Conservation (phyloP, 345 rosid genomes). For the Syzygium aqueum region DNA sequence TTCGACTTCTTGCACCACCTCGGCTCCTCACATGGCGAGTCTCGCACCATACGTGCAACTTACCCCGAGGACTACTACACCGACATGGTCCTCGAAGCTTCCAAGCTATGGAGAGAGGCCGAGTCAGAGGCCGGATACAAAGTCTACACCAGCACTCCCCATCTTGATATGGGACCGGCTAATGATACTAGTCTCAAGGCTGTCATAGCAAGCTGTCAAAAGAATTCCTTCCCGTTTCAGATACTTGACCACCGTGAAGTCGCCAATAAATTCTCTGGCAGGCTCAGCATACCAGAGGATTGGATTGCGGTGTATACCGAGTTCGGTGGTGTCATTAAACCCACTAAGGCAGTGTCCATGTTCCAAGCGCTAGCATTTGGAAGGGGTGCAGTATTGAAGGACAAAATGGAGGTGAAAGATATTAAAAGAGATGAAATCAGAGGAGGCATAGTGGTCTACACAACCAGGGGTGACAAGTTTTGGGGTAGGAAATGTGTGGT, state of each 20-base stretch:
- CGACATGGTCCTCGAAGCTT: constrained; percentile 40
- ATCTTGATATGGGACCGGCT: constrained; percentile 63
- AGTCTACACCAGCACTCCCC: constrained; percentile 65
- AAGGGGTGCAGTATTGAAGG: constrained; percentile 55
- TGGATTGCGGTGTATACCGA: constrained; percentile 55
- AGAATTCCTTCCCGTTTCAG: constrained; percentile 20
- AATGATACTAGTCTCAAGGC: constrained; percentile 34
- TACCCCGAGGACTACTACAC: constrained; percentile 77
- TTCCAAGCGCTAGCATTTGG: constrained; percentile 53
- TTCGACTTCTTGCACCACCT: constrained; percentile 85
- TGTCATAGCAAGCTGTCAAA: constrained; percentile 34
- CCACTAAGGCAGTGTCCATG: constrained; percentile 92
- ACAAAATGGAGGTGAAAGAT: constrained; percentile 42
- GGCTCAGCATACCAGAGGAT: constrained; percentile 46
- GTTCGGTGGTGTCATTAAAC: constrained; percentile 72
- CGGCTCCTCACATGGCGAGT: constrained; percentile 96
- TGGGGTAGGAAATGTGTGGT: constrained; percentile 61
- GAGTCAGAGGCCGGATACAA: constrained; percentile 67
- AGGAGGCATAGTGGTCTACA: constrained; percentile 36
- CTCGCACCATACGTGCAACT: constrained; percentile 73
- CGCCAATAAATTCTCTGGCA: constrained; percentile 30
- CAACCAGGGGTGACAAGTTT: constrained; percentile 33
- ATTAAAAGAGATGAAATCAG: constrained; percentile 30
- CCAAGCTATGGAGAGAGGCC: constrained; percentile 55
- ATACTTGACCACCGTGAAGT: constrained; percentile 27